Evolutionary conservation across 139 green algal genomes (phyloP).

Genomic region (Chlorella sp.): DNA sequence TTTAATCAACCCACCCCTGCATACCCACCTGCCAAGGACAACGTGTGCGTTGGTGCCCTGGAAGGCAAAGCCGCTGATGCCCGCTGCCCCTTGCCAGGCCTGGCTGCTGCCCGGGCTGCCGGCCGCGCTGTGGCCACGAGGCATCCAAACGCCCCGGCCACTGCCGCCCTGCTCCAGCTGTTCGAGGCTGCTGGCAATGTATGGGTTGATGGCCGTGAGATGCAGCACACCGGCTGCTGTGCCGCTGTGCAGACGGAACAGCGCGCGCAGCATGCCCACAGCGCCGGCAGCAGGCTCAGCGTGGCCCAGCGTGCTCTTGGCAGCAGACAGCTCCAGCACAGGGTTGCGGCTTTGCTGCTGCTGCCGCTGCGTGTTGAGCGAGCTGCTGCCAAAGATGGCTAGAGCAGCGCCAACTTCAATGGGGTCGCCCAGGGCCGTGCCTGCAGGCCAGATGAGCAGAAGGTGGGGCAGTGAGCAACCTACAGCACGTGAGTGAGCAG

Average conservation of each 20-base stretch:
- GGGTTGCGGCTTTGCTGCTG: not conserved
- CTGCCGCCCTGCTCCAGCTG: slow-evolving; percentile 50
- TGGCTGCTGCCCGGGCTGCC: not conserved
- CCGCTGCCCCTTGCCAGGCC: not conserved
- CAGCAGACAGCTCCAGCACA: slow-evolving; percentile 33
- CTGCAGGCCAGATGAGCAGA: not conserved
- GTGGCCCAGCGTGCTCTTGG: slow-evolving; percentile 64
- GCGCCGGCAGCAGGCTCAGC: slow-evolving; percentile 56
- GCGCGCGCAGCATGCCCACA: slow-evolving; percentile 39
- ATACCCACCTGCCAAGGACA: slow-evolving; percentile 6
- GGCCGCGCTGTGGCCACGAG: not conserved
- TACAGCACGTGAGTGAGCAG: too few relatives aligned
- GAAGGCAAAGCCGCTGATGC: slow-evolving; percentile 45
- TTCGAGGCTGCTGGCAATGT: slow-evolving; percentile 19
- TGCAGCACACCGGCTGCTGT: slow-evolving; percentile 21
- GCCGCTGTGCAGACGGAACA: slow-evolving; percentile 1
- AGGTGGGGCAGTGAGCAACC: too few relatives aligned
- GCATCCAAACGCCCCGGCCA: not conserved
- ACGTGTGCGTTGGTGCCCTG: slow-evolving; percentile 62
- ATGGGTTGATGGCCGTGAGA: slow-evolving; percentile 13
- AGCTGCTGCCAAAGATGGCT: slow-evolving; percentile 32
- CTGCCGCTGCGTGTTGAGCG: not conserved
- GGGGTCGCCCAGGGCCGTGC: slow-evolving; percentile 64
- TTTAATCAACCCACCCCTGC: too few relatives aligned
- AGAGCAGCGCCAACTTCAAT: slow-evolving; percentile 61